Base-by-base conservation (phyloP, 257 asterid species). In the Penstemon barbatus region DNA sequence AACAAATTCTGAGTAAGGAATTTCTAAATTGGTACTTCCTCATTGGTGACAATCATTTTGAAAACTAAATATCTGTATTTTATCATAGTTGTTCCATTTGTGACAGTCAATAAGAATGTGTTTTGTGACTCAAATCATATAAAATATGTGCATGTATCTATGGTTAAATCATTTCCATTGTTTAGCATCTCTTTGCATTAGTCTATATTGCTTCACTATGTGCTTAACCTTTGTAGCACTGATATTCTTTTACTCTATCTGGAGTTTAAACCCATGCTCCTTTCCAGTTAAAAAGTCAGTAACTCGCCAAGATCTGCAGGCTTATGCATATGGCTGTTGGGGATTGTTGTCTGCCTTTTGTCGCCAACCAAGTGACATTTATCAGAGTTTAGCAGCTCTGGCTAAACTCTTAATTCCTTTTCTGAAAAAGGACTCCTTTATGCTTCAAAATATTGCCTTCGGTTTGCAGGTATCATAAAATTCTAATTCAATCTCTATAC, bases 321-420 rank as follows among this genome's bases (percentile, higher is more conserved):
- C 83, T 79, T 80, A 81, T 77, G 87, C 88, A 82, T 83, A 63
- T 73, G 83, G 74, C 44, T 84, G 90, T 75, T 93, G 96, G 99
- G 92, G 81, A 75, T 74, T 93, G 79, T 83, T 93, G 75, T 91
- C 96, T 79, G 89, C 95, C 71, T 93, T 93, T 81, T 93, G 99
- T 77, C 89, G 83, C 78, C 78, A 81, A 74, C 96, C 99, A 63
- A 88, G 73, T 74, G 99, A 93, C 75, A 77, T 79, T 43, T 68
- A 76, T 78, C 70, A 79, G 78, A 87, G 77, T 73, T 85, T 86
- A 73, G 82, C 77, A 57, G 80, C 81, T 40, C 75, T 93, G 54
- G 79, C 84, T 63, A 80, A 81, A 67, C 70, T 82, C 62, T 76
- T 89, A 80, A 68, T 88, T 61, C 80, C 92, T 66, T 79, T 77